Base-by-base conservation (phyloP, 1,284 basidiomycete genomes). In the Mycena sp. region DNA sequence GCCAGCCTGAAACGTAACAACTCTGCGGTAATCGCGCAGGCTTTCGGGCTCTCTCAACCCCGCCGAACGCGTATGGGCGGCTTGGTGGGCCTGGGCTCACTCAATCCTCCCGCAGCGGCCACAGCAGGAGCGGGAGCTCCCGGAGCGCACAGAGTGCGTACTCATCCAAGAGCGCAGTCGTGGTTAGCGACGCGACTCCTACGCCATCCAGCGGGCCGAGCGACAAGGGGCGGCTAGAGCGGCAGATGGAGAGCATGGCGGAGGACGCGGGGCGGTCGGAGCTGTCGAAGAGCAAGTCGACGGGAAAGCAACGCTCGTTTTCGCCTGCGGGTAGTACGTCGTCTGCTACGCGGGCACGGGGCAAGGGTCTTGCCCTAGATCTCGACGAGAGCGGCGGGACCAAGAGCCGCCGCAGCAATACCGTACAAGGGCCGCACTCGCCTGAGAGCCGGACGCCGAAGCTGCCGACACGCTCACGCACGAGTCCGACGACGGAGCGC, bases 391-490 rank as follows among this genome's bases (percentile, higher is more conserved):
- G 30, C 64, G 77, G 59, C 81, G 82, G 63, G 83, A 84, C 58
- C 82, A 83, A 9, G 79, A 84, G 26, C 79, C 79, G 28, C 78
- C 50, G 58, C 45, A 53, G 51, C 26, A 25, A 48, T 40, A 74
- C 10, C 14, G 32, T 29, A 10, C 45, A 46, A 32, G 29, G 25
- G 38, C 25, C 50, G 29, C 44, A 74, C 45, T 81, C 81, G n/a
- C 79, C 81, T 3, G 80, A 82, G 17, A 71, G 70, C 40, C 81
- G 79, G 63, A 71, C 82, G 23, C 78, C 82, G 51, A 87, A 88
- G 74, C 73, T 86, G 14, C 87, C 87, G 5, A 78, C 77, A 46
- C 81, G 87, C 43, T 81, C 86, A 26, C 80, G 83, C 64, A 88
- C 88, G 53, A 77, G 70, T 58, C 72, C 73, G 4, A 67, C 66